These are phyloP conservation scores for Pilobolus umbonatus DNA, from an alignment of 192 early-diverging fungal genomes.

Conservation along the genomic window DNA sequence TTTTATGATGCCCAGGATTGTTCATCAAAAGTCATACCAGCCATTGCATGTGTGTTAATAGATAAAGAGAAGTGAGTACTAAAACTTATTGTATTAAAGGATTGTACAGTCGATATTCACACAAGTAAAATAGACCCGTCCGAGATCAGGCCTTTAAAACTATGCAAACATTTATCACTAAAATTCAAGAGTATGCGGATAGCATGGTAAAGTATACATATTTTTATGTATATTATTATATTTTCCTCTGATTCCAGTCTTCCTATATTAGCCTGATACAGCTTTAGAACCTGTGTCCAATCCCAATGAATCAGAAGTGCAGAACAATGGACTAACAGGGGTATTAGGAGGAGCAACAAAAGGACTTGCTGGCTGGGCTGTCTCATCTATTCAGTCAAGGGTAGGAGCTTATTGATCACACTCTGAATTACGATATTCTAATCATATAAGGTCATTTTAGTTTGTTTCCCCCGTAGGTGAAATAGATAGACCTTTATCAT, in stretches of 20 bases:
- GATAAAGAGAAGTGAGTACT: slow-evolving; percentile 70
- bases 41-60: slow-evolving; percentile 59
- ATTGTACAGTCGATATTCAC: not conserved
- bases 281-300: slow-evolving; percentile 12
- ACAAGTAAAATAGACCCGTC: slow-evolving; percentile 48
- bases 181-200: slow-evolving; percentile 62
- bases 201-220: slow-evolving; percentile 44
- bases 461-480: slow-evolving; percentile 33
- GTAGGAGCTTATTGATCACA: slow-evolving; percentile 30
- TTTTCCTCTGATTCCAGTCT: not conserved
- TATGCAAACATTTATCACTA: slow-evolving; percentile 59
- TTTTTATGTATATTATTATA: not conserved
- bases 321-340: slow-evolving; percentile 16
- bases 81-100: not conserved
- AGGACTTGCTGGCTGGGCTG: slow-evolving; percentile 88
- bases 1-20: slow-evolving; percentile 68
- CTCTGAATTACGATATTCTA: slow-evolving; percentile 14
- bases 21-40: slow-evolving; percentile 69
- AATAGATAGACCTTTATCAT: slow-evolving; percentile 14
- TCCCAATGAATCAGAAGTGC: not conserved
- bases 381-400: slow-evolving; percentile 67
- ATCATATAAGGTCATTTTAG: slow-evolving; percentile 18
- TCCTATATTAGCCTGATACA: slow-evolving; percentile 29
- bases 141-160: slow-evolving; percentile 81
- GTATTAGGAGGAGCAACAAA: slow-evolving; percentile 49